Percentiles rank a stretch among this genome's conserved stretches.
Evolutionary conservation across 352 stramenopile species (phyloP).

Genomic region (Phytophthora pseudosyringae): DNA sequence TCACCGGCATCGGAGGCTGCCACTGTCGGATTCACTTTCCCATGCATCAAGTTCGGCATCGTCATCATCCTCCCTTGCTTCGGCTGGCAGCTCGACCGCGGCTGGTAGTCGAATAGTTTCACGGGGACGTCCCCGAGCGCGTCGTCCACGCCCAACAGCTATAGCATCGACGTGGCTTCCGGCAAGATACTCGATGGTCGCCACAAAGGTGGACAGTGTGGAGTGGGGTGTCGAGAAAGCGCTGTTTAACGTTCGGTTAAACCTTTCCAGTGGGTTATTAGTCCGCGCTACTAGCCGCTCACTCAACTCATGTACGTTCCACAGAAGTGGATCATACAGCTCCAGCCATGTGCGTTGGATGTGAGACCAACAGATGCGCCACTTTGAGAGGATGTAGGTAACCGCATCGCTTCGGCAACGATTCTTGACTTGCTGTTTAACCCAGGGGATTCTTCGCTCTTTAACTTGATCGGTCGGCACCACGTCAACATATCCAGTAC

Average conservation of each 20-base stretch:
- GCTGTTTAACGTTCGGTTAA: conserved; percentile 8
- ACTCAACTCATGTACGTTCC: conserved; percentile 4
- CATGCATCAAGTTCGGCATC: no score
- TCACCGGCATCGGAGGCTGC: no score
- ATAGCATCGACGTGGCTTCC: not conserved
- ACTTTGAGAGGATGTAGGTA: conserved; percentile 8
- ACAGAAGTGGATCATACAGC: not conserved
- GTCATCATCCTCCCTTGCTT: no score
- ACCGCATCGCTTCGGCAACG: not conserved
- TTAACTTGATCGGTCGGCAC: no score
- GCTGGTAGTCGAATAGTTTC: no score
- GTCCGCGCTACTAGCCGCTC: conserved; percentile 6
- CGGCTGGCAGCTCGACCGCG: no score
- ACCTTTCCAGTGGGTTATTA: conserved; percentile 20
- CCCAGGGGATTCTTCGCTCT: no score
- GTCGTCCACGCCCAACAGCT: no score
- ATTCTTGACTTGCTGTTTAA: no score
- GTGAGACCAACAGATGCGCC: not conserved
- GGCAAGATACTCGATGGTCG: not conserved
- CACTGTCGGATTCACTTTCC: no score
- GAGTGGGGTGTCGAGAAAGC: not conserved
- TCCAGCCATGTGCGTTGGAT: conserved; percentile 16
- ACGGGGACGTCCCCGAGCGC: no score
- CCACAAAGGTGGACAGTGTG: conserved; percentile 2
- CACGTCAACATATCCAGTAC: no score